Conservation (phyloP, 805 yeast species). For the Kluyveromyces siamensis region DNA sequence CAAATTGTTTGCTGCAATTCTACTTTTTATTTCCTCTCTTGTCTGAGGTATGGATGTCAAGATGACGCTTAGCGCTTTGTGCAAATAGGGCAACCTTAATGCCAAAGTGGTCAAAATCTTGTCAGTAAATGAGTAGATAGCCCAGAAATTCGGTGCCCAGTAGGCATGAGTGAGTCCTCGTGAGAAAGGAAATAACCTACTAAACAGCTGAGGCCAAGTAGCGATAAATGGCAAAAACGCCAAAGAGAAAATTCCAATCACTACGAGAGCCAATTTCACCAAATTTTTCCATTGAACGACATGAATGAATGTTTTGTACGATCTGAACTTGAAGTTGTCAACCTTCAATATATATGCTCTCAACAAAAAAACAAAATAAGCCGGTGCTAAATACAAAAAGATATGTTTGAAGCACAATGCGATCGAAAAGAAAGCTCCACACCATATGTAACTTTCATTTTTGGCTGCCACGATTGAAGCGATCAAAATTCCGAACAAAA, state of each 20-base stretch:
- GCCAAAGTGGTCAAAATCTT: constrained; percentile 45
- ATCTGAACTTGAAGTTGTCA: constrained; percentile 24
- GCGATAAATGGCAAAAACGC: constrained; percentile 77
- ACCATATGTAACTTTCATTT: constrained; percentile 42
- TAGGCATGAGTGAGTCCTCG: constrained; percentile 95
- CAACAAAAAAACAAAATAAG: constrained; percentile 72
- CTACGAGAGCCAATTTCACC: constrained; percentile 53
- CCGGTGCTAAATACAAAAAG: constrained; percentile 87
- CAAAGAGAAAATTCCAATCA: constrained; percentile 46
- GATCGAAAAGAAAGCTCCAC: constrained; percentile 64
- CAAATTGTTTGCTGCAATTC: constrained; percentile 29
- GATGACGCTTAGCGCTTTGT: constrained; percentile 30
- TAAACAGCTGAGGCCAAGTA: constrained; percentile 54
- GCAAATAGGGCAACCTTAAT: constrained; percentile 35
- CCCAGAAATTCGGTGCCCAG: constrained; percentile 99
- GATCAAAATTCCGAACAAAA: constrained; percentile 77
- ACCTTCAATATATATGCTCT: constrained; percentile 58
- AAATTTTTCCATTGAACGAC: constrained; percentile 48
- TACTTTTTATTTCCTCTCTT: constrained; percentile 22
- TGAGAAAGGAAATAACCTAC: constrained; percentile 82
- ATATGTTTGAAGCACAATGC: constrained; percentile 92
- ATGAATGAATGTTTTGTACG: constrained; percentile 26
- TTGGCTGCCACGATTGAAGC: constrained; percentile 67
- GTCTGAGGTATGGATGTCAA: constrained; percentile 28
- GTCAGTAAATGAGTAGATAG: constrained; percentile 78